These are phyloP conservation scores for Colletotrichum sp. DNA, from an alignment of 2,329 filamentous ascomycete species.

Conservation along the genomic window DNA sequence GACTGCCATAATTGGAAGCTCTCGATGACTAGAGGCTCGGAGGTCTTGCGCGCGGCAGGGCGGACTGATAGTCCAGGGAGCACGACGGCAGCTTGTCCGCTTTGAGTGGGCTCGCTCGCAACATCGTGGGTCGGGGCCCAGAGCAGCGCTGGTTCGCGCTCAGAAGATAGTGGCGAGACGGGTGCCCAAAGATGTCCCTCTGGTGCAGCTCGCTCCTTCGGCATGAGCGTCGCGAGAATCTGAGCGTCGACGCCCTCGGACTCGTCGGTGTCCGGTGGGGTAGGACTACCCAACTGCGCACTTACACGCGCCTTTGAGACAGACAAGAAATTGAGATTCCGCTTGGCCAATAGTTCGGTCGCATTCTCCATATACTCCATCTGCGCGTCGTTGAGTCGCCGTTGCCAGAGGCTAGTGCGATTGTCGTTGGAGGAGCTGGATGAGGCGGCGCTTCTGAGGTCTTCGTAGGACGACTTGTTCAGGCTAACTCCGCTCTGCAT, in stretches of 20 bases:
- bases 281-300: conserved; percentile 52
- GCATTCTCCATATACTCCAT: conserved; percentile 48
- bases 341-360: conserved; percentile 38
- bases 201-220: conserved; percentile 15
- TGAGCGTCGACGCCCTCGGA: conserved; percentile 42
- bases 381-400: conserved; percentile 49
- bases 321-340: conserved; percentile 42
- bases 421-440: conserved; percentile 32
- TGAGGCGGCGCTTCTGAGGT: conserved; percentile 30
- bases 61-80: conserved; percentile 39
- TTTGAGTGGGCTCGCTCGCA: background rate
- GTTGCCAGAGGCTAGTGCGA: conserved; percentile 46
- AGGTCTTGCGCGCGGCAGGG: conserved; percentile 36
- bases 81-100: background rate
- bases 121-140: conserved; percentile 6
- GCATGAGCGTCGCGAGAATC: conserved; percentile 16
- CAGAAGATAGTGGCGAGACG: background rate
- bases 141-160: conserved; percentile 6
- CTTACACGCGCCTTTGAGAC: conserved; percentile 28
- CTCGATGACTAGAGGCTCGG: conserved; percentile 36
- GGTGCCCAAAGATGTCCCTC: conserved; percentile 11
- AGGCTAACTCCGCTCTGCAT: conserved; percentile 33
- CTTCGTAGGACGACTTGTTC: conserved; percentile 27
- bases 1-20: conserved; percentile 45
- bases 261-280: conserved; percentile 57